Conservation (phyloP, 768 basidiomycete genomes). For the Suillus spraguei region DNA sequence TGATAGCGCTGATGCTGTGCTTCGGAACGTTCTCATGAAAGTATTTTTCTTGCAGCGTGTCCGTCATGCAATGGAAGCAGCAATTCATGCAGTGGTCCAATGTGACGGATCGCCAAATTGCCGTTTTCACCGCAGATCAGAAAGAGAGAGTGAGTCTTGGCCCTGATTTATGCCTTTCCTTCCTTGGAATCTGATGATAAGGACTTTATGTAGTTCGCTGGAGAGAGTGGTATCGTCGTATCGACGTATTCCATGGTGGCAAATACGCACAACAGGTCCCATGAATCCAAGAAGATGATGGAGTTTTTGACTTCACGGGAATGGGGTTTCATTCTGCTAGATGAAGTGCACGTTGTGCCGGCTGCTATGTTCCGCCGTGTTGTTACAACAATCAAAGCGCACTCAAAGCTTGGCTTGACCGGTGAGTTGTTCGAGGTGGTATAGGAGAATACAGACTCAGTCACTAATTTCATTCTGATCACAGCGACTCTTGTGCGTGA, state of each 20-base stretch:
- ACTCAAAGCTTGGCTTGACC: slow-evolving; percentile 96
- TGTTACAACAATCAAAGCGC: slow-evolving; percentile 97
- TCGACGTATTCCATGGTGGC: slow-evolving; percentile 99
- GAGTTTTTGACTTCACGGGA: slow-evolving; percentile 97
- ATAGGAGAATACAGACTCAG: slow-evolving; percentile 6
- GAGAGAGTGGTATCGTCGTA: slow-evolving; percentile 96
- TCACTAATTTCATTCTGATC: slow-evolving; percentile 1
- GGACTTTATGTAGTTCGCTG: slow-evolving; percentile 70
- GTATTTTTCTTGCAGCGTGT: slow-evolving; percentile 53
- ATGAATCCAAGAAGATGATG: slow-evolving; percentile 99
- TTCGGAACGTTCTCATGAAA: slow-evolving; percentile 4
- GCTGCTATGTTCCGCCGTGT: slow-evolving; percentile 98
- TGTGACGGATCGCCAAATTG: slow-evolving; percentile 94
- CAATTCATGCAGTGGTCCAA: slow-evolving; percentile 99
- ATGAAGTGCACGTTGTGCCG: slow-evolving; percentile 99
- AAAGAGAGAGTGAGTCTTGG: slow-evolving; percentile 80
- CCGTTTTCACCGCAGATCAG: slow-evolving; percentile 96
- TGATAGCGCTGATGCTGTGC: neutral
- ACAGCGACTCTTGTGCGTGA: slow-evolving; percentile 96
- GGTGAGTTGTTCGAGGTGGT: slow-evolving; percentile 49
- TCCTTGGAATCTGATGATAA: slow-evolving; percentile 4
- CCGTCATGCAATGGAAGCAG: slow-evolving; percentile 98
- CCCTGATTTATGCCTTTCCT: neutral
- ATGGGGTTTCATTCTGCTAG: slow-evolving; percentile 97
- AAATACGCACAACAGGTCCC: slow-evolving; percentile 97